Evolutionary conservation across 768 basidiomycete genomes (phyloP), one percentile per base, ranked within the genome.

Genomic region (Boletus fagicola): DNA sequence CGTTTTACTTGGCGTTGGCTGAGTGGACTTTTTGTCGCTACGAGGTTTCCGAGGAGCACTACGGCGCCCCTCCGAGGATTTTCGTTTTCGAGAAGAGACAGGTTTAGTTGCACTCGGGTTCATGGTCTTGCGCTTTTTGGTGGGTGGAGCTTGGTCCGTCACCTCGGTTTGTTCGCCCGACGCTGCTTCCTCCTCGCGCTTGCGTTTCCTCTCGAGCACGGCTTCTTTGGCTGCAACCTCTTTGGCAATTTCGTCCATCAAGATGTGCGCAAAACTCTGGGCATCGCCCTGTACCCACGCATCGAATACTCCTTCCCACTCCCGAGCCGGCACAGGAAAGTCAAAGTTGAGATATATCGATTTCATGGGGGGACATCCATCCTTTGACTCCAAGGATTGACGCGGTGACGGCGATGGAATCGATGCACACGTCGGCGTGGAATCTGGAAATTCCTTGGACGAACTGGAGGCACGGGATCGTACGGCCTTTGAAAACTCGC

Each of bases 251-350:
- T 85, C 87, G 24, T 76, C 76, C 58, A 76, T 78, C 58, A 92
- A 68, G 57, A 84, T 68, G 39, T 74, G 73, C 6, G 91, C 88
- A 72, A 95, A 94, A 16, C 67, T 68, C 70, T 97, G 94, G 3
- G 90, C 87, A 66, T 96, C 93, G 2, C 94, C 92, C 64, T 93
- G 84, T 53, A 94, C 72, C 90, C 92, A 96, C 39, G 83, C 81
- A 72, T 97, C 94, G 62, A 97, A 95, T 4, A 95, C 87, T 9
- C 85, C 88, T 59, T 90, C 88, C 92, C 92, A 95, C 60, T 94
- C 92, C 53, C 88, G 78, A 9, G 85, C 85, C 4, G 92, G 92
- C 10, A 86, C 83, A 1, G 92, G 92, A 68, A 92, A 92, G 59
- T 95, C 92, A 39, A 90, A 74, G 71, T 96, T 96, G 55, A 96